Percentiles rank a stretch among this genome's conserved stretches.
phyloP scores from a whole-genome alignment of 768 basidiomycete species.

The Mycena floridula region DNA sequence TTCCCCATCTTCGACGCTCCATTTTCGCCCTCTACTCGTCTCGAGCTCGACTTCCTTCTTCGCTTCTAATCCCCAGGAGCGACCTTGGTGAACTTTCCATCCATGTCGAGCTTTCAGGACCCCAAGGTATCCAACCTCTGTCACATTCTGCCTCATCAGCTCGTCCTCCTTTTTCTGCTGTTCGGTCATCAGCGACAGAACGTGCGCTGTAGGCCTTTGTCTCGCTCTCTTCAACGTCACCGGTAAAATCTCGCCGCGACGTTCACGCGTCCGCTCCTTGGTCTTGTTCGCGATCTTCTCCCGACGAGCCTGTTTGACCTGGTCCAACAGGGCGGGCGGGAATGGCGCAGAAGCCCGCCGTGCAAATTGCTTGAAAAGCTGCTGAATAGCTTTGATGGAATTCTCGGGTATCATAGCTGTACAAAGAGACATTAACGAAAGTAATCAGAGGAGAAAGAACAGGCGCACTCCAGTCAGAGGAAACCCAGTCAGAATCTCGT shows the following conservation, averaged over 20 bases:
- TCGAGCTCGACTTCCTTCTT: not conserved
- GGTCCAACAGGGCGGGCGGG: constrained; percentile 40
- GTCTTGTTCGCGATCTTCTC: constrained; percentile 64
- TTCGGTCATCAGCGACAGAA: constrained; percentile 46
- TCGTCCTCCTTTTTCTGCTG: constrained; percentile 41
- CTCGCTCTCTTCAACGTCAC: constrained; percentile 40
- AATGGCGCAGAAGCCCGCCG: constrained; percentile 24
- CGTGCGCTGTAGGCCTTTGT: constrained; percentile 58
- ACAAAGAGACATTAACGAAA: no score
- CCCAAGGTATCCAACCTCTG: constrained; percentile 72
- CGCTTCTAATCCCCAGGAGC: constrained; percentile 1
- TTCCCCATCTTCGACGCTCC: constrained; percentile 8
- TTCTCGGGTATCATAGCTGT: not conserved
- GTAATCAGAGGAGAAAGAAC: no score
- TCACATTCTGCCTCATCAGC: constrained; percentile 41
- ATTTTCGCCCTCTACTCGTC: constrained; percentile 1
- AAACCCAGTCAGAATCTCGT: no score
- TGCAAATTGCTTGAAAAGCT: not conserved
- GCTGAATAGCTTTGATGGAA: not conserved
- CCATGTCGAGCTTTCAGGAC: constrained; percentile 52
- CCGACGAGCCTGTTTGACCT: constrained; percentile 49
- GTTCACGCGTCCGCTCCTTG: constrained; percentile 51
- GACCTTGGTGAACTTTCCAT: constrained; percentile 10
- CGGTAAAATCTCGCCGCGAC: constrained; percentile 52
- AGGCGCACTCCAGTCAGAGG: no score